phyloP scores from a whole-genome alignment of 129 eudicot genomes.

The Solidago caesia region DNA sequence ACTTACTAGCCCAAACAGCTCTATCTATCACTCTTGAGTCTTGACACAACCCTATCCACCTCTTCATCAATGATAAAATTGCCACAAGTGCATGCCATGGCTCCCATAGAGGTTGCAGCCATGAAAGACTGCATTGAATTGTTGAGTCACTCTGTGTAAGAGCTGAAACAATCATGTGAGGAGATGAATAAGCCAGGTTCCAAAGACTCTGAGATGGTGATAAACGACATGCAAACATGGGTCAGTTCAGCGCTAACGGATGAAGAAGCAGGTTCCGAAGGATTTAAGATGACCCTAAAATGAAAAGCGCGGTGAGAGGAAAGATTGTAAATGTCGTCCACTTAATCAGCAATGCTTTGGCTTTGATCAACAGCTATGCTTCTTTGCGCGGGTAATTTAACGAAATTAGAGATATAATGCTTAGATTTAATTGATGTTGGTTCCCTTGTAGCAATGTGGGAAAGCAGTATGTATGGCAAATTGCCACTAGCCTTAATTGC shows the following conservation, averaged over 20 bases:
- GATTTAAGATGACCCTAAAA: slow-evolving; percentile 39
- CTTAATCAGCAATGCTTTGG: slow-evolving; percentile 58
- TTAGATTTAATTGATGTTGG: slow-evolving; percentile 5
- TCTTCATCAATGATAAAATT: slow-evolving; percentile 31
- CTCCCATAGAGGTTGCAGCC: slow-evolving; percentile 38
- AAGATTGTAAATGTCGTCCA: slow-evolving; percentile 46
- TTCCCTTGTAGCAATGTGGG: slow-evolving; percentile 2
- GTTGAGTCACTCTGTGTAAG: slow-evolving; percentile 34
- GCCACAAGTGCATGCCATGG: slow-evolving; percentile 34
- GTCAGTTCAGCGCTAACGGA: slow-evolving; percentile 61
- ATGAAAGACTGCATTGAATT: slow-evolving; percentile 44
- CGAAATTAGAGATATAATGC: background rate
- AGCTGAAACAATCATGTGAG: slow-evolving; percentile 27
- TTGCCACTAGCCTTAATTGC: slow-evolving; percentile 16
- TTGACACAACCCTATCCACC: slow-evolving; percentile 38
- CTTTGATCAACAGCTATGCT: slow-evolving; percentile 53
- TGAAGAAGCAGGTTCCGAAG: slow-evolving; percentile 55
- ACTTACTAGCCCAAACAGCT: slow-evolving; percentile 37
- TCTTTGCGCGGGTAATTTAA: slow-evolving; percentile 20
- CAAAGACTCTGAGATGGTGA: slow-evolving; percentile 18
- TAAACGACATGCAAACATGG: slow-evolving; percentile 57
- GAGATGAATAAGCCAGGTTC: slow-evolving; percentile 41
- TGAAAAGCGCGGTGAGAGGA: slow-evolving; percentile 45
- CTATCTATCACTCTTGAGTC: slow-evolving; percentile 38
- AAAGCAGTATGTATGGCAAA: background rate